phyloP scores from a whole-genome alignment of 257 asterid species.

The Cinchona pubescens region DNA sequence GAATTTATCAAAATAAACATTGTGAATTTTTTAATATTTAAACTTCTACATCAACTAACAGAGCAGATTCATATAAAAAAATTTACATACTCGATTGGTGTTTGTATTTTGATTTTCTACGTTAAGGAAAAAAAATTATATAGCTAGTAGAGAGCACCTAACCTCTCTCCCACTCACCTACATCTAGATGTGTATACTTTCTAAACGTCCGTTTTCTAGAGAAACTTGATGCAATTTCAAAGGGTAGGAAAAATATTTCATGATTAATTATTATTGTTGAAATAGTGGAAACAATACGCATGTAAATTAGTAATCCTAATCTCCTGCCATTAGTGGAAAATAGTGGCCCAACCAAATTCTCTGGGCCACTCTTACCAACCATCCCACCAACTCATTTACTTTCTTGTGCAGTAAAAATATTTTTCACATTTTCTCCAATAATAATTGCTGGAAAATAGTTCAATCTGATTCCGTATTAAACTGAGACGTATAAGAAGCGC shows the following conservation, averaged over 20 bases:
- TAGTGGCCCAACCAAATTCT: constrained; percentile 17
- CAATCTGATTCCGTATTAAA: neutral
- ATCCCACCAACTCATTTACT: constrained; percentile 37
- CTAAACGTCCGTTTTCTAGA: no score
- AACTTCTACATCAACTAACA: no score
- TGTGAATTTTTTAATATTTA: no score
- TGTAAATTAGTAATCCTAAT: neutral
- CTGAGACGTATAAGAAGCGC: neutral
- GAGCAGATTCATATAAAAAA: no score
- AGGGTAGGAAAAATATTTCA: neutral
- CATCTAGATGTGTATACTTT: no score
- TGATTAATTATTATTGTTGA: neutral
- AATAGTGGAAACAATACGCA: no score
- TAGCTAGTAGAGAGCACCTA: no score
- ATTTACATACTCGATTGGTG: no score
- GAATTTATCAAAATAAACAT: no score
- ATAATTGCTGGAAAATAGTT: neutral
- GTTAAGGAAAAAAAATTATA: no score
- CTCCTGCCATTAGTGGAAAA: neutral
- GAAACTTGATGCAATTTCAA: no score
- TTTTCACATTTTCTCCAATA: neutral
- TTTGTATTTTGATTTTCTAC: no score
- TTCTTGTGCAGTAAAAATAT: neutral
- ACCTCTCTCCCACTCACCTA: constrained; percentile 19
- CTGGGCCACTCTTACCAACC: constrained; percentile 27